phyloP scores from a whole-genome alignment of 257 asterid genomes.

The Coffea canephora region DNA sequence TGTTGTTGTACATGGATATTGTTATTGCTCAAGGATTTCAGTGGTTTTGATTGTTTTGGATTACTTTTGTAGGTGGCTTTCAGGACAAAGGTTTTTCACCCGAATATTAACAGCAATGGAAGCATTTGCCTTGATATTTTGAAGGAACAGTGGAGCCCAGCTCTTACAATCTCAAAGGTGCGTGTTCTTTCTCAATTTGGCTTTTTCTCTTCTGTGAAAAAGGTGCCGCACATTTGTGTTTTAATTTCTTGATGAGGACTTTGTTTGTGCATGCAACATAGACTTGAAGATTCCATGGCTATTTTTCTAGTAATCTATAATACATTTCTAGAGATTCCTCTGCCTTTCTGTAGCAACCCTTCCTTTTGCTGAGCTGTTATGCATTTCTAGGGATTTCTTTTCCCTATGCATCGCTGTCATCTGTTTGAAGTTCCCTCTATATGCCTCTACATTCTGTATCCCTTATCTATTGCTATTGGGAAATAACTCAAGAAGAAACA shows the following conservation, averaged over 20 bases:
- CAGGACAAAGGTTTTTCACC: constrained; percentile 46
- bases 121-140: constrained; percentile 45
- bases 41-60: not conserved
- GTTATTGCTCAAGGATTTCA: not conserved
- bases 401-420: too few species aligned
- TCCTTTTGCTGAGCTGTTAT: not conserved
- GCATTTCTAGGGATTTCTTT: too few species aligned
- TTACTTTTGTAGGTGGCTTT: constrained; percentile 35
- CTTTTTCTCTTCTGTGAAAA: not conserved
- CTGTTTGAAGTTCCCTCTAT: not conserved
- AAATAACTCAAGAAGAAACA: not conserved
- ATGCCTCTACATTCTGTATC: not conserved
- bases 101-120: constrained; percentile 43
- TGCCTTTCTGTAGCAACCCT: too few species aligned
- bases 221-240: not conserved
- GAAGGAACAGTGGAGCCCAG: constrained; percentile 54
- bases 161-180: constrained; percentile 45
- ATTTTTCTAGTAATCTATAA: not conserved
- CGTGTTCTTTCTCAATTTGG: not conserved
- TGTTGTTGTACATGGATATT: not conserved
- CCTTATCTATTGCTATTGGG: not conserved
- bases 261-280: not conserved
- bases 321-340: not conserved
- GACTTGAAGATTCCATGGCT: not conserved
- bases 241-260: not conserved